These are phyloP conservation scores for Sesbania bispinosa DNA, from an alignment of 306 rosid genomes.

Conservation along the genomic window DNA sequence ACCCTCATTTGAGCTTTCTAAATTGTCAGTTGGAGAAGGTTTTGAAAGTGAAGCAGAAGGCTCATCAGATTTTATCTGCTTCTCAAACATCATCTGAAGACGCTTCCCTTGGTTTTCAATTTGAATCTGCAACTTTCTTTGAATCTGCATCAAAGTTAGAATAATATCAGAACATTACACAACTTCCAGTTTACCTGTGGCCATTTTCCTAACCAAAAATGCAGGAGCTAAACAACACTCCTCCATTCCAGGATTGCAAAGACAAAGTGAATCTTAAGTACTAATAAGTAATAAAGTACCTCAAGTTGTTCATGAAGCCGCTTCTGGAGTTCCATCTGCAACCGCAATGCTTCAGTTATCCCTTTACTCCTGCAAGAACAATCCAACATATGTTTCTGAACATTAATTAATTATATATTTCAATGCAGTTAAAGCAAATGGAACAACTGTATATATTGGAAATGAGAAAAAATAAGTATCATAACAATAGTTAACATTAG, in stretches of 20 bases:
- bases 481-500: background rate
- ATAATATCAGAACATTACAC: slow-evolving; percentile 23
- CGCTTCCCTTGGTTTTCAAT: slow-evolving; percentile 82
- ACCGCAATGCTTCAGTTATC: slow-evolving; percentile 81
- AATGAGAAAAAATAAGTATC: slow-evolving; percentile 2
- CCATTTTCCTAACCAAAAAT: background rate
- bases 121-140: slow-evolving; percentile 82
- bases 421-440: background rate
- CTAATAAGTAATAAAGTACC: slow-evolving; percentile 56
- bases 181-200: slow-evolving; percentile 23
- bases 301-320: slow-evolving; percentile 97
- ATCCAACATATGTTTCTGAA: slow-evolving; percentile 1
- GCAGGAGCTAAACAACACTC: background rate
- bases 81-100: slow-evolving; percentile 82
- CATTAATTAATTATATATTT: slow-evolving; percentile 2
- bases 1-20: slow-evolving; percentile 34
- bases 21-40: slow-evolving; percentile 28
- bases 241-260: background rate
- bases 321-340: slow-evolving; percentile 98
- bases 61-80: slow-evolving; percentile 49
- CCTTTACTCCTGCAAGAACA: slow-evolving; percentile 59
- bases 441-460: background rate
- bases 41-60: slow-evolving; percentile 32
- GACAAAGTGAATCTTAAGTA: background rate
- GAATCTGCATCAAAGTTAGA: slow-evolving; percentile 53